These are phyloP conservation scores for Syzygium syzygioides DNA, from an alignment of 441 rosid genomes.

Conservation along the genomic window DNA sequence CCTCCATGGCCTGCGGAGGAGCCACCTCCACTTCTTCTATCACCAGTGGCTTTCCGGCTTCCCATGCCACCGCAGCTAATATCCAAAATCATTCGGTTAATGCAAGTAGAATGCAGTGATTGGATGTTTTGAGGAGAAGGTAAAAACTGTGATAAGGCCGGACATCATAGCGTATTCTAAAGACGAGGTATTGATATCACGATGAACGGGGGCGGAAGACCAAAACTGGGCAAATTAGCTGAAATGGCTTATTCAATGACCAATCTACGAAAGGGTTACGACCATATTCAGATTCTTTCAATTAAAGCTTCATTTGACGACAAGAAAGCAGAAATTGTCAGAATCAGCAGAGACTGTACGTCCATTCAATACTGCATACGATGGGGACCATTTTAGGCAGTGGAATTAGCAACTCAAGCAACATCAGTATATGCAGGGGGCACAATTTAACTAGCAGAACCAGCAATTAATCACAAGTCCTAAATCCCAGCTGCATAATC, in stretches of 20 bases:
- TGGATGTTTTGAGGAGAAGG: neutral
- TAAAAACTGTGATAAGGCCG: neutral
- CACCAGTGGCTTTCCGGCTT: constrained; percentile 10
- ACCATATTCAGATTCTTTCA: neutral
- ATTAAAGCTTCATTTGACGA: neutral
- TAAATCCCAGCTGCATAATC: neutral
- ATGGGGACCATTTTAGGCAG: neutral
- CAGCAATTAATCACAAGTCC: neutral
- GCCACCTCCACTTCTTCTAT: constrained; percentile 15
- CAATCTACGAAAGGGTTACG: neutral
- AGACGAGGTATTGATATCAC: neutral
- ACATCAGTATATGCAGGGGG: neutral
- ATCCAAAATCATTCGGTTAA: neutral
- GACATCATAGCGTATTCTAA: neutral
- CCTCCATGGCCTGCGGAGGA: constrained; percentile 13
- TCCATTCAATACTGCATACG: neutral
- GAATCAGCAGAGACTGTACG: neutral
- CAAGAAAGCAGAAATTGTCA: neutral
- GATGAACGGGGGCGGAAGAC: neutral
- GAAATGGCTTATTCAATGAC: neutral
- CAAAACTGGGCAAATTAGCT: neutral
- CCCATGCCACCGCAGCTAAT: constrained; percentile 13
- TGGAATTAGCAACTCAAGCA: neutral
- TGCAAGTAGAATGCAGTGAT: neutral
- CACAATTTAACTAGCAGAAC: neutral